A percentile compares a stretch with the other conserved stretches of the same genome.
phyloP scores from a whole-genome alignment of 1,284 basidiomycete genomes.

The Butyriboletus appendiculatus region DNA sequence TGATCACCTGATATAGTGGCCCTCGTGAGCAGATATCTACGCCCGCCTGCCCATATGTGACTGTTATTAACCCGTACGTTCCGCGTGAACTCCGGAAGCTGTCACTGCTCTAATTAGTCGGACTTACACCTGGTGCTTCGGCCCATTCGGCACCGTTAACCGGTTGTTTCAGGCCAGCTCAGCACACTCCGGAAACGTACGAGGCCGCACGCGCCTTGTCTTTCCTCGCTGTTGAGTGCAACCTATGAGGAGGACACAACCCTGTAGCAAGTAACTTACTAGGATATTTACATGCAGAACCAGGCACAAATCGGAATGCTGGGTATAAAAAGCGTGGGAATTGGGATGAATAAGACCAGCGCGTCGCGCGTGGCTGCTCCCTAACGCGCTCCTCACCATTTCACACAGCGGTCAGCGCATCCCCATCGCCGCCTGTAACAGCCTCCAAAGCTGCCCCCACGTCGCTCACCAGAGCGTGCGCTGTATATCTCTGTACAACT shows the following conservation, averaged over 20 bases:
- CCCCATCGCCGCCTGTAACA: constrained; percentile 39
- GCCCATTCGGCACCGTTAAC: constrained; percentile 11
- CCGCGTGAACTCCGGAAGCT: constrained; percentile 25
- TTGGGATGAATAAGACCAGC: constrained; percentile 42
- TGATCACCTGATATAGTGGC: constrained; percentile 28
- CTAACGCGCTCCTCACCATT: constrained; percentile 43
- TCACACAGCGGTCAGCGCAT: constrained; percentile 34
- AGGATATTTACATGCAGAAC: constrained; percentile 18
- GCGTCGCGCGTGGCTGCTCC: constrained; percentile 45
- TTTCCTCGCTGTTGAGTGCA: constrained; percentile 5
- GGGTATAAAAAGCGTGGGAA: constrained; percentile 35
- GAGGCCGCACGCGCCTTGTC: neutral
- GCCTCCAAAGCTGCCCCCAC: neutral
- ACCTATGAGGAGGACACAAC: constrained; percentile 3
- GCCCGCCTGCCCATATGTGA: constrained; percentile 3
- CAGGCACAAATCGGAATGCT: constrained; percentile 24
- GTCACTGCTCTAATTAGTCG: constrained; percentile 25
- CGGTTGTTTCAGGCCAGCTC: constrained; percentile 19
- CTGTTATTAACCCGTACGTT: constrained; percentile 20
- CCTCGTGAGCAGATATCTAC: constrained; percentile 14
- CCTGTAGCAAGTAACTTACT: constrained; percentile 11
- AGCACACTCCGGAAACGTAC: neutral
- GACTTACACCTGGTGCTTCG: constrained; percentile 24
- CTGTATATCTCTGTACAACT: constrained; percentile 9
- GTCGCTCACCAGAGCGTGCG: constrained; percentile 7